Percentiles rank a stretch among this genome's conserved stretches.
Evolutionary conservation across 768 basidiomycete species (phyloP).

Genomic region (Rubroboletus satanas): DNA sequence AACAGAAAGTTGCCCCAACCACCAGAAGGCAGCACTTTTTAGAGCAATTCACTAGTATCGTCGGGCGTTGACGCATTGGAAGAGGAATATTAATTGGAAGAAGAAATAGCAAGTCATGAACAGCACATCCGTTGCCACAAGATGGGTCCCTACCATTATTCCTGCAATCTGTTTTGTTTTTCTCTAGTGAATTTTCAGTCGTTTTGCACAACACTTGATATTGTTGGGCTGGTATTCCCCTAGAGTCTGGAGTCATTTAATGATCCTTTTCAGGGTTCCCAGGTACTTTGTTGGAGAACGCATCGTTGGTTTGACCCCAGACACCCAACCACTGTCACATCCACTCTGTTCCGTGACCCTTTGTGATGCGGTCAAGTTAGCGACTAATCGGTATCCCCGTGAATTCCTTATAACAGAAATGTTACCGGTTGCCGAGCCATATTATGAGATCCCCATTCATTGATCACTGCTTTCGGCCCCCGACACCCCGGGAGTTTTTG

Average conservation of each 20-base stretch:
- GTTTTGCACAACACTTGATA: slow-evolving; percentile 3
- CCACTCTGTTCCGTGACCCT: not conserved
- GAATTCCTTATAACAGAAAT: not conserved
- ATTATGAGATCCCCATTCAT: too few relatives aligned
- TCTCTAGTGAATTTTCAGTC: slow-evolving; percentile 16
- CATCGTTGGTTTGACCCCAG: not conserved
- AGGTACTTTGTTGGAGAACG: not conserved
- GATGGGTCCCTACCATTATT: slow-evolving; percentile 22
- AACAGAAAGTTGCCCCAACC: slow-evolving; percentile 97
- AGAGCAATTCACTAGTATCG: slow-evolving; percentile 6
- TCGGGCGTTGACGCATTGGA: not conserved
- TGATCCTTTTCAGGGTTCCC: not conserved
- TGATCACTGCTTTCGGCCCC: not conserved
- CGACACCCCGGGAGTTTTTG: not conserved
- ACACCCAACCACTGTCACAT: not conserved
- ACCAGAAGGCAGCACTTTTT: slow-evolving; percentile 78
- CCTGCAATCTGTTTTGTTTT: slow-evolving; percentile 16
- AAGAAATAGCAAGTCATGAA: slow-evolving; percentile 11
- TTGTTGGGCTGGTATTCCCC: not conserved
- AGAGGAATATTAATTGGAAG: slow-evolving; percentile 11
- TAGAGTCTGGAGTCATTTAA: not conserved
- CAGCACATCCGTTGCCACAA: slow-evolving; percentile 8
- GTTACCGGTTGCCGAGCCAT: not conserved
- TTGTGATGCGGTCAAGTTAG: not conserved
- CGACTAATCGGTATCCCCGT: not conserved